phyloP scores from a whole-genome alignment of 1,284 basidiomycete species.

The Cutaneotrichosporon mucoides region DNA sequence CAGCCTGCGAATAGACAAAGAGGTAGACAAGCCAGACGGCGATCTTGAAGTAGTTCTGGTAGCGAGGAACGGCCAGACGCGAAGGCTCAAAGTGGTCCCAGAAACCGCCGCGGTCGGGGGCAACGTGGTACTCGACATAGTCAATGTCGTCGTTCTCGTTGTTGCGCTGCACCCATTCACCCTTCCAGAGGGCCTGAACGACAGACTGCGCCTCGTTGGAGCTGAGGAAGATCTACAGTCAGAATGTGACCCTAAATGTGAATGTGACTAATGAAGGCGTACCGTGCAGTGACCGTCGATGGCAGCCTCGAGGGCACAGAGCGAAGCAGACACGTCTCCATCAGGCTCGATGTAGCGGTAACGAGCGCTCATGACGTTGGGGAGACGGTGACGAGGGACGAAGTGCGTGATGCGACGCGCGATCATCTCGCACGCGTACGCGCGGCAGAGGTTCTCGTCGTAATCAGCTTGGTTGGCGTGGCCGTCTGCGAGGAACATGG shows the following conservation, averaged over 20 bases:
- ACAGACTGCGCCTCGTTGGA: conserved; percentile 77
- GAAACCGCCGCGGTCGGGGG: conserved; percentile 53
- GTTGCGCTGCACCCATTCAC: conserved; percentile 75
- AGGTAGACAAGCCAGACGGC: conserved; percentile 80
- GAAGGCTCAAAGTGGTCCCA: conserved; percentile 69
- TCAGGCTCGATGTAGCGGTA: conserved; percentile 69
- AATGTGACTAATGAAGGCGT: conserved; percentile 3
- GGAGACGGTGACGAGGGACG: conserved; percentile 60
- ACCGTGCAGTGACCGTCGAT: conserved; percentile 64
- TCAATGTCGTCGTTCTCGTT: conserved; percentile 55
- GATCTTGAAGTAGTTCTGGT: conserved; percentile 52
- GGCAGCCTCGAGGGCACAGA: conserved; percentile 73
- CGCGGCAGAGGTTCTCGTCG: conserved; percentile 78
- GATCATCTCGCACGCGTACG: conserved; percentile 81
- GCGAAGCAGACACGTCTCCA: conserved; percentile 68
- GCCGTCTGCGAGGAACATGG: conserved; percentile 63
- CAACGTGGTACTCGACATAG: conserved; percentile 46
- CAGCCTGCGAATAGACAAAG: conserved; percentile 77
- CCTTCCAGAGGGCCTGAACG: conserved; percentile 63
- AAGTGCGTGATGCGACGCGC: conserved; percentile 75
- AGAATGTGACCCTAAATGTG: not conserved
- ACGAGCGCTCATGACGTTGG: conserved; percentile 65
- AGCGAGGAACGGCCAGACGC: conserved; percentile 81
- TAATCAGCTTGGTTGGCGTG: conserved; percentile 61
- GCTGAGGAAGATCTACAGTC: conserved; percentile 70